Evolutionary conservation across 2,329 filamentous ascomycete species (phyloP).

Genomic region (Sclerotinia borealis): DNA sequence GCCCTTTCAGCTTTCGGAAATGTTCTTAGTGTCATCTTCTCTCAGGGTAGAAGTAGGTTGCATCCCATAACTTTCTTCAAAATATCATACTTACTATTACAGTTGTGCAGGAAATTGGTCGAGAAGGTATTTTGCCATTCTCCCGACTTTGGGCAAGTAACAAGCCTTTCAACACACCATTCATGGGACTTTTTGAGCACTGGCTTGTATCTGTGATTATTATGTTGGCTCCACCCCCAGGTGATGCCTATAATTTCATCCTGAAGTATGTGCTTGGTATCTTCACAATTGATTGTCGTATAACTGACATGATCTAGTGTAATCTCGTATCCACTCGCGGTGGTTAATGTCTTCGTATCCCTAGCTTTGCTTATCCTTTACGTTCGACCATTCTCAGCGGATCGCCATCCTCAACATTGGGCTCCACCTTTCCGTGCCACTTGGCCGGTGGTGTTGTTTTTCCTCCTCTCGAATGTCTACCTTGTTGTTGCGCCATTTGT

Average conservation of each 20-base stretch:
- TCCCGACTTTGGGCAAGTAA: conserved; percentile 58
- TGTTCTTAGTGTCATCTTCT: conserved; percentile 62
- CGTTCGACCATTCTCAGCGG: conserved; percentile 40
- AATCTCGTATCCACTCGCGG: conserved; percentile 58
- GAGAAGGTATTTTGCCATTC: conserved; percentile 60
- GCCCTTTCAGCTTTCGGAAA: conserved; percentile 64
- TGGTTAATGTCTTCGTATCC: conserved; percentile 50
- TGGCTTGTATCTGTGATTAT: conserved; percentile 59
- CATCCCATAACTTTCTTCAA: background rate
- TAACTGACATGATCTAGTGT: conserved; percentile 37
- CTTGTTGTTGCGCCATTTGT: conserved; percentile 55
- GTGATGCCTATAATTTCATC: conserved; percentile 60
- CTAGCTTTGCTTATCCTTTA: conserved; percentile 49
- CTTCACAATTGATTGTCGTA: background rate
- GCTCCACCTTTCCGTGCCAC: conserved; percentile 49
- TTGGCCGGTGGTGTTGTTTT: conserved; percentile 50
- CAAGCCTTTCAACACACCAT: conserved; percentile 56
- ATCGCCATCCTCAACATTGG: conserved; percentile 46
- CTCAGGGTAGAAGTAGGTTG: conserved; percentile 48
- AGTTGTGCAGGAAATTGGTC: conserved; percentile 59
- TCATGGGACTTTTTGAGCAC: conserved; percentile 56
- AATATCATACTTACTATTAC: background rate
- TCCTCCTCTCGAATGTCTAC: conserved; percentile 55
- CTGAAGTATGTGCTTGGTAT: conserved; percentile 41
- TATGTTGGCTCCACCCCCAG: conserved; percentile 61